Evolutionary conservation across 371 early-diverging fungal species (phyloP).

Genomic region (Dinochytrium kinnereticum): DNA sequence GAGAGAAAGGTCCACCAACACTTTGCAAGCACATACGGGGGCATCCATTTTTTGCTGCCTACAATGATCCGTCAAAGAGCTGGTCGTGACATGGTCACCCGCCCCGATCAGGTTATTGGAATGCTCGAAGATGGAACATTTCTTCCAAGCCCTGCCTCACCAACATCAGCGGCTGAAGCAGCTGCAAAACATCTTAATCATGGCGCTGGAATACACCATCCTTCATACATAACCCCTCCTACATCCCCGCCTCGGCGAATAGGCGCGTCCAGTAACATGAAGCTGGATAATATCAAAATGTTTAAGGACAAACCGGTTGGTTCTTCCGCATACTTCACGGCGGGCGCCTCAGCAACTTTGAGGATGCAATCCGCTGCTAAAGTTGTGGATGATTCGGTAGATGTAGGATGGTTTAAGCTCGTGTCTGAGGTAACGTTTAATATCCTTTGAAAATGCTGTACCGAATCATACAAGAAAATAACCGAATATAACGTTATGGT

Average conservation of each 20-base stretch:
- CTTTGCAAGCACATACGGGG: no score
- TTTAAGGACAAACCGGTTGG: slow-evolving; percentile 7
- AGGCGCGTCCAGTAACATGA: not conserved
- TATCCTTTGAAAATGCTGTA: not conserved
- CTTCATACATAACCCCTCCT: not conserved
- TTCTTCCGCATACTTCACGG: not conserved
- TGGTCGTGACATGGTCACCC: not conserved
- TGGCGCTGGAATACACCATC: not conserved
- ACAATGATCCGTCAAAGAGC: slow-evolving; percentile 3
- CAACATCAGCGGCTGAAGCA: not conserved
- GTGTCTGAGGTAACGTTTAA: not conserved
- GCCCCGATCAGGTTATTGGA: not conserved
- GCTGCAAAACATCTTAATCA: not conserved
- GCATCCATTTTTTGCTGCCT: not conserved
- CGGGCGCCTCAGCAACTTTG: not conserved
- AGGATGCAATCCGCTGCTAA: not conserved
- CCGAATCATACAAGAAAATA: no score
- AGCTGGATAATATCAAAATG: not conserved
- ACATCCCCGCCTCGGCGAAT: not conserved
- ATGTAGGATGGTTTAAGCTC: not conserved
- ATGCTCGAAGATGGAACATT: not conserved
- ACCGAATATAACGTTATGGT: no score
- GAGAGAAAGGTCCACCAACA: no score
- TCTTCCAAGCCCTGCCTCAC: not conserved
- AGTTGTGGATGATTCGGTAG: not conserved